Evolutionary conservation across 208 protist genomes (phyloP).

Genomic region (Naegleria gruberi): DNA sequence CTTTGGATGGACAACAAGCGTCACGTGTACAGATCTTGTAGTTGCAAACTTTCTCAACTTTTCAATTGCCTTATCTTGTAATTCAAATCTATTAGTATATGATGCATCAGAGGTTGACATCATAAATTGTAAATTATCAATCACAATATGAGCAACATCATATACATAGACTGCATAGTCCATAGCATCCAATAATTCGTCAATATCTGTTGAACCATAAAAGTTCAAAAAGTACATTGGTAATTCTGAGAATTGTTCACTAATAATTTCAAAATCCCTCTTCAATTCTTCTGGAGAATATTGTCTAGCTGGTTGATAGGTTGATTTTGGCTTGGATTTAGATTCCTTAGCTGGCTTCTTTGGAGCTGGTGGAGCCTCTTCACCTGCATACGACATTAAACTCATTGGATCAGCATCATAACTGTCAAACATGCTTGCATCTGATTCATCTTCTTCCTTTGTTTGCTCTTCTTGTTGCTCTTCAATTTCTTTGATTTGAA

Average conservation of each 20-base stretch:
- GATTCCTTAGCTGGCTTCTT: background rate
- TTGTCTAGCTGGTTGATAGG: background rate
- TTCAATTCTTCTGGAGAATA: background rate
- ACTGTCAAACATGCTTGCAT: background rate
- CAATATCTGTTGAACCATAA: conserved; percentile 48
- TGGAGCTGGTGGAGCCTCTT: background rate
- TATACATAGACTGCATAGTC: conserved; percentile 55
- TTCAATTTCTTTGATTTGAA: background rate
- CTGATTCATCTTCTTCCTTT: background rate
- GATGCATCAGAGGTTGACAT: conserved; percentile 21
- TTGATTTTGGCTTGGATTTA: background rate
- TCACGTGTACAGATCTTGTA: conserved; percentile 55
- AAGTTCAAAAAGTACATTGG: conserved; percentile 54
- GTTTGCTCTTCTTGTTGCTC: conserved; percentile 2
- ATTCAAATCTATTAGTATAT: conserved; percentile 41
- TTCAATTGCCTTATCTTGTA: conserved; percentile 48
- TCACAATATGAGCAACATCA: conserved; percentile 54
- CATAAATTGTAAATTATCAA: conserved; percentile 64
- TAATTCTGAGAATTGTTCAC: conserved; percentile 38
- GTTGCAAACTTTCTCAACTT: conserved; percentile 51
- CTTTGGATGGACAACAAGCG: conserved; percentile 54
- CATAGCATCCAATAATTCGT: conserved; percentile 54
- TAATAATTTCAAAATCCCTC: conserved; percentile 29
- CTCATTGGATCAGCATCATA: background rate
- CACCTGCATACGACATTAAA: background rate